Conservation (phyloP, 495 filamentous ascomycete species). For the Aspergillus mulundensis region DNA sequence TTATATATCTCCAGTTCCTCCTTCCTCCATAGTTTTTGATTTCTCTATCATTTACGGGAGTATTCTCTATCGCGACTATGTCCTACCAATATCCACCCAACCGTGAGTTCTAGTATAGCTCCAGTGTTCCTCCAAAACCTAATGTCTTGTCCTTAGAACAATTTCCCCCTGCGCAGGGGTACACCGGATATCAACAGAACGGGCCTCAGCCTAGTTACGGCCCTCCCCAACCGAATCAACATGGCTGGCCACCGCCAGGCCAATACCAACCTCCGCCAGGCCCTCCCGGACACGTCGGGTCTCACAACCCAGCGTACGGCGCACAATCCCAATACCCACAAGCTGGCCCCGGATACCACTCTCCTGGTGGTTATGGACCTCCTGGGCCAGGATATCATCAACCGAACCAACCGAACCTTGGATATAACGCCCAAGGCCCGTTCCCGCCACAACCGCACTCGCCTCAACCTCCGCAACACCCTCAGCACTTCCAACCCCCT, state of each 20-base stretch:
- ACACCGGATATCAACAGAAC: slow-evolving; percentile 4
- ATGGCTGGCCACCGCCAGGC: too few species aligned
- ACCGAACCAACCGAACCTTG: not conserved
- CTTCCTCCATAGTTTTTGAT: not conserved
- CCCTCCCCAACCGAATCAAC: too few species aligned
- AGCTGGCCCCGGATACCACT: slow-evolving; percentile 9
- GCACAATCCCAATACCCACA: slow-evolving; percentile 31
- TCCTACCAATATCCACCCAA: slow-evolving; percentile 17
- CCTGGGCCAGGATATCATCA: slow-evolving; percentile 10
- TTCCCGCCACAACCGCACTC: slow-evolving; percentile 8
- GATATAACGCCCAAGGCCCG: not conserved
- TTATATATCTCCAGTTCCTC: not conserved
- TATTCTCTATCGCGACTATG: not conserved
- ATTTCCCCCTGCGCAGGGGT: slow-evolving; percentile 19
- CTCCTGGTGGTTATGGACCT: not conserved
- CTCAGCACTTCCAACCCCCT: slow-evolving; percentile 1
- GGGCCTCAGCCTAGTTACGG: slow-evolving; percentile 11
- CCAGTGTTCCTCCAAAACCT: not conserved
- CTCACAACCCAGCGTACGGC: slow-evolving; percentile 31
- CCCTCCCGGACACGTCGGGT: slow-evolving; percentile 35
- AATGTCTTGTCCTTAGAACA: not conserved
- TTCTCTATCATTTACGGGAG: not conserved
- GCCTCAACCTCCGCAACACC: slow-evolving; percentile 19
- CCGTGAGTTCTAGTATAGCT: slow-evolving; percentile 19
- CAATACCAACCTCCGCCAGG: slow-evolving; percentile 3